Evolutionary conservation across 768 basidiomycete genomes (phyloP).

Genomic region (Russula abietina): DNA sequence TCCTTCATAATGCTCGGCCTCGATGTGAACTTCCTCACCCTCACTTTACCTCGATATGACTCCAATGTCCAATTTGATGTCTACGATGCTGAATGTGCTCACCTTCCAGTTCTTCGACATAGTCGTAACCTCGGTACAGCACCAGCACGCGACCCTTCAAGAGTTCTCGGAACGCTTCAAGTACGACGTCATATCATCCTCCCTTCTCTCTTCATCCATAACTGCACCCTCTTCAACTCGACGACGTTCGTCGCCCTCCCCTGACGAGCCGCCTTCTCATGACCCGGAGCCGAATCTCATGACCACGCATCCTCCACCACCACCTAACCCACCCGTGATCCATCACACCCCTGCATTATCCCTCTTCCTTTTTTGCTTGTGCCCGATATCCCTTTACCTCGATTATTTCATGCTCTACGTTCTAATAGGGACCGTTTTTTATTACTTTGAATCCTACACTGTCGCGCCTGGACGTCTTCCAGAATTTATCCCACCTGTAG

Average conservation of each 20-base stretch:
- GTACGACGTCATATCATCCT: slow-evolving; percentile 25
- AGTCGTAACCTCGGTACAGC: slow-evolving; percentile 14
- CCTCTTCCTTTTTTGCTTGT: slow-evolving; percentile 12
- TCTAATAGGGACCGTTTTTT: slow-evolving; percentile 15
- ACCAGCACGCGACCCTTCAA: slow-evolving; percentile 7
- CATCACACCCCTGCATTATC: not conserved
- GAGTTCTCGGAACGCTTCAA: slow-evolving; percentile 25
- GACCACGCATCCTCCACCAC: not conserved
- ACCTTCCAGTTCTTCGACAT: slow-evolving; percentile 15
- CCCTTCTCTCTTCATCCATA: slow-evolving; percentile 24
- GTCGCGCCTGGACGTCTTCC: not conserved
- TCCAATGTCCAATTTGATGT: not conserved
- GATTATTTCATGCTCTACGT: slow-evolving; percentile 17
- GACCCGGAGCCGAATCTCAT: slow-evolving; percentile 1
- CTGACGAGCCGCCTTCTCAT: not conserved
- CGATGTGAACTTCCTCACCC: not conserved
- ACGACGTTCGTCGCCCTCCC: slow-evolving; percentile 14
- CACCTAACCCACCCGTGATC: not conserved
- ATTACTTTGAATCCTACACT: slow-evolving; percentile 12
- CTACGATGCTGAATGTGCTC: slow-evolving; percentile 8
- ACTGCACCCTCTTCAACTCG: slow-evolving; percentile 15
- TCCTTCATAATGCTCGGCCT: not conserved
- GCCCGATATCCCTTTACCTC: slow-evolving; percentile 15
- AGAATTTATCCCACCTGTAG: slow-evolving; percentile 15
- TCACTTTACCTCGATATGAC: not conserved